phyloP scores from a whole-genome alignment of 176 grass and related monocot genomes.

The Oropetium thomaeum region DNA sequence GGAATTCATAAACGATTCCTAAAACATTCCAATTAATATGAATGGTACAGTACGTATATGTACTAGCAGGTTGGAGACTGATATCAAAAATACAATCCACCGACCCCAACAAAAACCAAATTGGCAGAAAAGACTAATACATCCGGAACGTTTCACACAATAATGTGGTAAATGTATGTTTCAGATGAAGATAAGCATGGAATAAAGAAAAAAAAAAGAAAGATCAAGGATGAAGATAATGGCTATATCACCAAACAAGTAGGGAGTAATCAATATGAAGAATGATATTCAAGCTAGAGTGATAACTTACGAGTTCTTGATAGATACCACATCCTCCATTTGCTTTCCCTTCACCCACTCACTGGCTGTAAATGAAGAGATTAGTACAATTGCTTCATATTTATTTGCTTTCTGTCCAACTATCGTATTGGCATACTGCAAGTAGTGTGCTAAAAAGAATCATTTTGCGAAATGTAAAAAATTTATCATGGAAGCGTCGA shows the following conservation, averaged over 20 bases:
- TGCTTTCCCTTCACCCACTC: constrained; percentile 92
- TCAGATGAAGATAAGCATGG: background rate
- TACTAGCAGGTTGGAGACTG: background rate
- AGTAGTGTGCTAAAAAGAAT: background rate
- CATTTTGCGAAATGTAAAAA: background rate
- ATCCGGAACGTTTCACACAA: background rate
- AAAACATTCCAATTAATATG: background rate
- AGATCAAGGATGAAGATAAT: background rate
- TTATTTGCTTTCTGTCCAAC: background rate
- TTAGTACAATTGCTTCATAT: too few relatives aligned
- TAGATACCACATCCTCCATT: constrained; percentile 67
- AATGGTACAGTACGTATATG: too few relatives aligned
- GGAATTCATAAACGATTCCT: background rate
- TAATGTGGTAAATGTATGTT: background rate
- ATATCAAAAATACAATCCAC: background rate
- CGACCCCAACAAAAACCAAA: too few relatives aligned
- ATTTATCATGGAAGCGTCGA: too few relatives aligned
- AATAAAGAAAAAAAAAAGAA: background rate
- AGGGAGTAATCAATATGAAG: background rate
- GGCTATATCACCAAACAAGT: background rate
- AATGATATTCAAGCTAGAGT: background rate
- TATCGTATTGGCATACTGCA: background rate
- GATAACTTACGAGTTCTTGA: constrained; percentile 74
- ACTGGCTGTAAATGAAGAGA: constrained; percentile 48
- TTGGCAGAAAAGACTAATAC: too few relatives aligned